Conservation (phyloP, 441 rosid genomes). For the Aquilaria agallochum region DNA sequence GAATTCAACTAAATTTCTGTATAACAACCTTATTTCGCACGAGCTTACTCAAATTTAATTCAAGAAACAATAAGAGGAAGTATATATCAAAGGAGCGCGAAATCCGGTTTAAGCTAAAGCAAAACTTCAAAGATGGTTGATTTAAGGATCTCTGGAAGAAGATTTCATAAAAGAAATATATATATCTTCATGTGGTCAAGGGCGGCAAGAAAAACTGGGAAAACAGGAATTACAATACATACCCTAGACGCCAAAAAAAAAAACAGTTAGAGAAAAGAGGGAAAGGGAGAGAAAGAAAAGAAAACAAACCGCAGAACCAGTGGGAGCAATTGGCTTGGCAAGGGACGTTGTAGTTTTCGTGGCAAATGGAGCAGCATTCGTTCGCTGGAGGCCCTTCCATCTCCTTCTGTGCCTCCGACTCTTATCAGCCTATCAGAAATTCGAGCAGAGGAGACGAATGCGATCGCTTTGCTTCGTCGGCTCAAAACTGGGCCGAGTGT, state of each 20-base stretch:
- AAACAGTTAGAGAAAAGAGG: neutral
- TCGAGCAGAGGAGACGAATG: too few species aligned
- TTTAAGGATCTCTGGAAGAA: too few species aligned
- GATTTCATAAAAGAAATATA: neutral
- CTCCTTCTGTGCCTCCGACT: neutral
- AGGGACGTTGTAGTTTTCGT: conserved; percentile 59
- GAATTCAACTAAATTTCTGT: too few species aligned
- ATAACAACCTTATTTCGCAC: too few species aligned
- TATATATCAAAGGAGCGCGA: too few species aligned
- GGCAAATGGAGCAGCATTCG: conserved; percentile 76
- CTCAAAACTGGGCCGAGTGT: too few species aligned
- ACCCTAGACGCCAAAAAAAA: neutral
- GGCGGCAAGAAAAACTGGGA: neutral
- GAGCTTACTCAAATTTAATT: too few species aligned
- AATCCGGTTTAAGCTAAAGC: too few species aligned
- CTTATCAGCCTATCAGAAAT: too few species aligned
- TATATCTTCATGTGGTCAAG: neutral
- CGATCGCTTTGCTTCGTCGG: too few species aligned
- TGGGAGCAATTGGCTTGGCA: conserved; percentile 96
- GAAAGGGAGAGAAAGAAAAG: neutral
- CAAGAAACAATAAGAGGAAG: too few species aligned
- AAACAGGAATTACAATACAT: neutral
- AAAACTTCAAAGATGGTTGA: too few species aligned
- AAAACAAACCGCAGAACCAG: conserved; percentile 79
- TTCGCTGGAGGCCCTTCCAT: conserved; percentile 71